Base-by-base conservation (phyloP, 495 filamentous ascomycete genomes). In the Xylaria acuta region DNA sequence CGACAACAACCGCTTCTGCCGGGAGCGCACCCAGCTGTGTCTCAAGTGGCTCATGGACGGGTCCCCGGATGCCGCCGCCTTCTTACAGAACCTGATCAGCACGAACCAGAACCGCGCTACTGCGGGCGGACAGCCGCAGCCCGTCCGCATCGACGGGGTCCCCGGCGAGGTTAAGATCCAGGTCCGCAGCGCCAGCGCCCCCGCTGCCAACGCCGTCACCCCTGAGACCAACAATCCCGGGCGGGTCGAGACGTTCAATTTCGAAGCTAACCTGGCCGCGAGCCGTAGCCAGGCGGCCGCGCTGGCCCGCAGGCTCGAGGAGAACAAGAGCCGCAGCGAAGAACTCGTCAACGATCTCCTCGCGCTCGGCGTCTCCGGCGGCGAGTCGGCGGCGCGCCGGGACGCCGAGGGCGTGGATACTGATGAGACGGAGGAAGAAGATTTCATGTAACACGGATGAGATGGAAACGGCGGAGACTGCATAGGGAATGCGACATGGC, bases 1-100 rank as follows among this genome's bases (percentile, higher is more conserved):
- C 75, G 92, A 92, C 60, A 89, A 97, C 79, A 97, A 97, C 76
- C 92, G 93, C 3, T 97, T 94, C 74, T 93, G 95, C 70, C 90
- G 94, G 72, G 94, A 98, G 78, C 93, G 96, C 75, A 94, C 94
- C 3, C 92, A 95, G 67, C 92, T 98, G 84, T 94, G 93, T 71
- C 84, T 98, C 54, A 93, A 95, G 75, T 97, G 94, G 83, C 81
- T 96, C 64, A 88, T 97, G 77, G 94, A 98, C 76, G 92, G 92
- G 3, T 95, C 92, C 69, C 86, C 88, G 9, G 92, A 92, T 72
- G 96, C 95, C 47, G 90, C 93, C 77, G 87, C 89, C 38, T 88
- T 94, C 40, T 87, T 97, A 12, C 86, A 91, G 74, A 87, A 89
- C 30, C 85, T 97, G 2, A 80, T 84, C 59, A 77, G 74, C 69